A percentile compares a stretch with the other conserved stretches of the same genome.
Evolutionary conservation across 139 green algal genomes (phyloP).

Genomic region (Trebouxia sp.): DNA sequence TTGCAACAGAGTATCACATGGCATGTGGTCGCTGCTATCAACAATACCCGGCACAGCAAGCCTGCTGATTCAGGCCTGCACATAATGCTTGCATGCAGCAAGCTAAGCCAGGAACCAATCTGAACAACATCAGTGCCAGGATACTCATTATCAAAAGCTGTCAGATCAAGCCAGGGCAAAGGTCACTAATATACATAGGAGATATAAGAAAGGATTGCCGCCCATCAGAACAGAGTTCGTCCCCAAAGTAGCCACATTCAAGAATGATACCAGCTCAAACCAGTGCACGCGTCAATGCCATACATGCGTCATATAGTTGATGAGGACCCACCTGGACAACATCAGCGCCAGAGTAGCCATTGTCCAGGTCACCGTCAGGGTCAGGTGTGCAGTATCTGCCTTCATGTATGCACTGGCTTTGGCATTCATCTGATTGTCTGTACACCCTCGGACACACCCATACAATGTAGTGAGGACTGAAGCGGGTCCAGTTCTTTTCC

Average conservation of each 20-base stretch:
- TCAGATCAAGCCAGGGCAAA: too few relatives aligned
- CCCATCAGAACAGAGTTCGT: neutral
- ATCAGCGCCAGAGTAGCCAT: conserved; percentile 69
- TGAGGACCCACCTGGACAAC: conserved; percentile 60
- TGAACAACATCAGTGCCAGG: conserved; percentile 68
- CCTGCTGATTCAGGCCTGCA: too few relatives aligned
- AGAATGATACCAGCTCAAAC: neutral
- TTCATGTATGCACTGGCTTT: conserved; percentile 81
- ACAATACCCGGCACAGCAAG: too few relatives aligned
- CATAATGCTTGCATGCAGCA: too few relatives aligned
- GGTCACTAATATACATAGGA: too few relatives aligned
- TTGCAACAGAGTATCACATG: too few relatives aligned
- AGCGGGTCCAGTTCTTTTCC: conserved; percentile 73
- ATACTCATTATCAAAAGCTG: conserved; percentile 64
- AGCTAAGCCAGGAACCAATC: too few relatives aligned
- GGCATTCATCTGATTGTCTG: conserved; percentile 63
- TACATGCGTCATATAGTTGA: neutral
- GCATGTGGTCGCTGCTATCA: too few relatives aligned
- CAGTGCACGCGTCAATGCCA: neutral
- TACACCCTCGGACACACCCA: conserved; percentile 73
- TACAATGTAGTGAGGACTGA: conserved; percentile 91
- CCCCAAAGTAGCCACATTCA: neutral
- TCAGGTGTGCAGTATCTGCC: conserved; percentile 88
- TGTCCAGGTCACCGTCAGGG: conserved; percentile 61
- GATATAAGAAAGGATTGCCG: too few relatives aligned